Evolutionary conservation across 257 asterid genomes (phyloP), one percentile per base, ranked within the genome.

Genomic region (Solanum commersonii): DNA sequence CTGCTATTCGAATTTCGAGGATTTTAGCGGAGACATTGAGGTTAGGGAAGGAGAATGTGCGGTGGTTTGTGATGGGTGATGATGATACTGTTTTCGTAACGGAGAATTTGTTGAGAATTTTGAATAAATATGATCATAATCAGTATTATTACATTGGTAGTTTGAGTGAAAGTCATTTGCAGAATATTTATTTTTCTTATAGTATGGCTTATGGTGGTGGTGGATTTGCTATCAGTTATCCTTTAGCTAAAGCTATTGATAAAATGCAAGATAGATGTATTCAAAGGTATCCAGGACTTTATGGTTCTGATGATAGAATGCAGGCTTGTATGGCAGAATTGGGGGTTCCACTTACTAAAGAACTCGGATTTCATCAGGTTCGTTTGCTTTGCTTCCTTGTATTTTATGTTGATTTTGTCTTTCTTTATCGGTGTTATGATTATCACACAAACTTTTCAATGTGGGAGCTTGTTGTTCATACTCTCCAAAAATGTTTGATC

Each of bases 1-100:
- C 99, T 1, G 99, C 99, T 1, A 90, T 96, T 68, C 91, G 99
- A 89, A 94, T 96, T 18, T 96, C 98, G 10, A 65, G 98, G 90
- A 93, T 96, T 42, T 93, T 95, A 11, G 94, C 99, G 18, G 98
- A 95, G 92, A 96, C 98, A 1, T 46, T 94, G 78, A 91, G 94
- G 91, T 59, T 93, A 83, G 95, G 88, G 10, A 89, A 87, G 93
- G 91, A 84, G 35, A 86, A 93, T 9, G 97, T 92, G 63, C 89
- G 97, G 94, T 96, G 99, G 99, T 90, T 96, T 34, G 99, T 96
- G 70, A 94, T 96, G 98, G 98, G 98, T 31, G 99, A 96, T 76
- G 99, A 96, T 65, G 99, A 96, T 46, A 96, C 99, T 14, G 95
- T 96, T 25, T 96, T 96, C 15, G 90, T 96, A 60, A 94, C 95